Conservation (phyloP, 257 asterid species). For the Solanum corneliomulleri region DNA sequence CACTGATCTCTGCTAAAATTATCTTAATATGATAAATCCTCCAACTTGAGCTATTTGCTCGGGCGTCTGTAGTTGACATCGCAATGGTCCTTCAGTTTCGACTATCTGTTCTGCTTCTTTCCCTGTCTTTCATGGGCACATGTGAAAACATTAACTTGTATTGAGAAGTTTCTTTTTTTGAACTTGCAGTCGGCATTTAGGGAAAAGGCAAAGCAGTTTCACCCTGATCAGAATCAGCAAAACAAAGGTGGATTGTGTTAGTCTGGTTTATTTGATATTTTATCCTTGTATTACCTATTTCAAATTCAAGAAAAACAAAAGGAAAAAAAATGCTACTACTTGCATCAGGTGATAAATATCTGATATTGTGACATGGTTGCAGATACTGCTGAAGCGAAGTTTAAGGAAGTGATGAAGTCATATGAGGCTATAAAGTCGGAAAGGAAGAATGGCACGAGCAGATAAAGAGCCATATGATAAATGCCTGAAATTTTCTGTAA, state of each 20-base stretch:
- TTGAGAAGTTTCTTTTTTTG: not conserved
- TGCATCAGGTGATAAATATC: not conserved
- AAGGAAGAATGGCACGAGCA: slow-evolving; percentile 31
- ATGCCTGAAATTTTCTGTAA: not conserved
- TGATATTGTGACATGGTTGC: slow-evolving; percentile 7
- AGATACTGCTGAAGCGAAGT: slow-evolving; percentile 77
- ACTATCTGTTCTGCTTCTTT: not conserved
- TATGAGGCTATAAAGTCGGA: slow-evolving; percentile 47
- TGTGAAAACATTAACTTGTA: not conserved
- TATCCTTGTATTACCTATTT: not conserved
- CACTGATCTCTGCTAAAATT: not conserved
- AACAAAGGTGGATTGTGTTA: slow-evolving; percentile 43
- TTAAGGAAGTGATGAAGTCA: slow-evolving; percentile 63
- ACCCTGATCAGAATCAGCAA: slow-evolving; percentile 87
- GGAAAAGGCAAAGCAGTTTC: slow-evolving; percentile 76
- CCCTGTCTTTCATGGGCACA: not conserved
- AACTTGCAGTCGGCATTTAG: slow-evolving; percentile 78
- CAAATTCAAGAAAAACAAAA: not conserved
- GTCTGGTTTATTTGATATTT: not conserved
- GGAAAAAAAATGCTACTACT: not conserved
- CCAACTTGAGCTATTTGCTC: not conserved
- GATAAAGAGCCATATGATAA: not conserved
- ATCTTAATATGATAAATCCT: not conserved
- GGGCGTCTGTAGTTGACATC: not conserved
- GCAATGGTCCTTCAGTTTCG: not conserved